A percentile compares a stretch with the other conserved stretches of the same genome.
These are phyloP conservation scores for Sordariomycetes sp. DNA, from an alignment of 2,329 filamentous ascomycete genomes.

Conservation along the genomic window DNA sequence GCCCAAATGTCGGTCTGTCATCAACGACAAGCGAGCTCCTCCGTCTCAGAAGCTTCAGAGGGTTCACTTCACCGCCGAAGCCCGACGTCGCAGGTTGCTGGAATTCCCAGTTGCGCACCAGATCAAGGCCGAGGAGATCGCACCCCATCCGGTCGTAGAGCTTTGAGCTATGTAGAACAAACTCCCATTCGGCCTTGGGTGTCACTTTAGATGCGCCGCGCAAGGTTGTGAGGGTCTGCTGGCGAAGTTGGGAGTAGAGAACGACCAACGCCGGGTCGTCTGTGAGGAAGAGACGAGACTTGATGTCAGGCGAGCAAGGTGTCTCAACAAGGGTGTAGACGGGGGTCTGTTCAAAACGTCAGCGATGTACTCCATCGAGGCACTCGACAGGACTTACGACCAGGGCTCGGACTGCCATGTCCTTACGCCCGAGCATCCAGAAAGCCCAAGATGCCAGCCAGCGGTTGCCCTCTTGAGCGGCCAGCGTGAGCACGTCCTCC, in stretches of 20 bases:
- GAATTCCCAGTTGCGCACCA: conserved; percentile 81
- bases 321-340: conserved; percentile 66
- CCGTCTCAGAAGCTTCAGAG: conserved; percentile 58
- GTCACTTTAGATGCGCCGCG: conserved; percentile 76
- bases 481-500: conserved; percentile 69
- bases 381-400: conserved; percentile 46
- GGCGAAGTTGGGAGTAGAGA: conserved; percentile 77
- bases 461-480: conserved; percentile 73
- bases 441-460: conserved; percentile 97
- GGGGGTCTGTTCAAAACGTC: conserved; percentile 48
- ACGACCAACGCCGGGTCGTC: conserved; percentile 87
- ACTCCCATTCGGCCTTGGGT: conserved; percentile 75
- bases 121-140: conserved; percentile 76
- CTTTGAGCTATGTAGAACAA: conserved; percentile 76
- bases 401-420: conserved; percentile 76
- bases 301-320: conserved; percentile 58
- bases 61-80: conserved; percentile 46
- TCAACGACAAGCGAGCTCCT: conserved; percentile 73
- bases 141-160: conserved; percentile 90
- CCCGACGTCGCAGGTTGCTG: conserved; percentile 34
- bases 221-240: conserved; percentile 72
- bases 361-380: conserved; percentile 1
- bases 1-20: conserved; percentile 47
- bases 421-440: conserved; percentile 75
- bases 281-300: conserved; percentile 71